phyloP scores from a whole-genome alignment of 1,284 basidiomycete species.

The Ceratobasidium sp. region DNA sequence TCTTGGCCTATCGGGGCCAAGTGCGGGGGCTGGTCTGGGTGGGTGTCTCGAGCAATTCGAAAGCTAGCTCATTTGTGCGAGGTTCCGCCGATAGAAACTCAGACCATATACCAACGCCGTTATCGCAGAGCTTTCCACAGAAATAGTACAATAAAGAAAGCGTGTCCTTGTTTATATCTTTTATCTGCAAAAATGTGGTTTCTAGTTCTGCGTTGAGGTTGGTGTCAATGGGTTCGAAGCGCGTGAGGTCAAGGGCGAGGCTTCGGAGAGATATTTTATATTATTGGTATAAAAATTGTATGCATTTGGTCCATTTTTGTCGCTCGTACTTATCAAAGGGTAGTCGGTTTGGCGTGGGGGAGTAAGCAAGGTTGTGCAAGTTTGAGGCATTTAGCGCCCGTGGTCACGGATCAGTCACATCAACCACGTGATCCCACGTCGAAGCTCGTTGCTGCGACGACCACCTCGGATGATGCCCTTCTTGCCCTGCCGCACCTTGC shows the following conservation, averaged over 20 bases:
- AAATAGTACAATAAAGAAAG: too few relatives aligned
- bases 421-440: slow-evolving; percentile 1
- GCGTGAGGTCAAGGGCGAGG: neutral
- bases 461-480: neutral
- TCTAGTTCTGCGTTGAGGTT: too few relatives aligned
- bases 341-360: too few relatives aligned
- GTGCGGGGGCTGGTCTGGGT: neutral
- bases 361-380: too few relatives aligned
- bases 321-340: too few relatives aligned
- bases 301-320: neutral
- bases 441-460: neutral
- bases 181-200: too few relatives aligned
- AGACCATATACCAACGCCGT: neutral
- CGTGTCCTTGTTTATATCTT: too few relatives aligned
- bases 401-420: neutral
- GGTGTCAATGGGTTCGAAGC: neutral
- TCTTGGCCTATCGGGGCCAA: neutral
- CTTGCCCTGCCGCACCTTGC: neutral
- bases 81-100: neutral
- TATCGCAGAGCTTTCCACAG: neutral
- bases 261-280: neutral
- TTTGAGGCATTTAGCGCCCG: neutral
- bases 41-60: neutral
- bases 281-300: neutral
- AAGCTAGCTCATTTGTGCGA: neutral